These are phyloP conservation scores for Boletales sp. DNA, from an alignment of 768 basidiomycete genomes.

Conservation along the genomic window DNA sequence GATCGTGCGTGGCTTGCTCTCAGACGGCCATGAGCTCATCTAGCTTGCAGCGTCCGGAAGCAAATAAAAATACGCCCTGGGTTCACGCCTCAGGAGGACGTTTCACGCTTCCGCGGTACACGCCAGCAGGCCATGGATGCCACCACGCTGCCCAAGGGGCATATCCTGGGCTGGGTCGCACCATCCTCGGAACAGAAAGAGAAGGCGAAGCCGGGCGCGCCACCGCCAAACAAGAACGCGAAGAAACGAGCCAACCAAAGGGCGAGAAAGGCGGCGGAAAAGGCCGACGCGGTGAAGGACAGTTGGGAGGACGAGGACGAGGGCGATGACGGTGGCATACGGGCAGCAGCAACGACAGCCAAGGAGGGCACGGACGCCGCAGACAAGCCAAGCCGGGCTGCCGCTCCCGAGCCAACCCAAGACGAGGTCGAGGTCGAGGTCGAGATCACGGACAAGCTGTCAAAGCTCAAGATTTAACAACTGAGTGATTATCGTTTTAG, in stretches of 20 bases:
- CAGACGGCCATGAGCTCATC: conserved; percentile 8
- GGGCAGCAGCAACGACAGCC: conserved; percentile 1
- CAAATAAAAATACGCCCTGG: conserved; percentile 88
- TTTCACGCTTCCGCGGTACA: conserved; percentile 78
- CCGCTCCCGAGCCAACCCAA: conserved; percentile 11
- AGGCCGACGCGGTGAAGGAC: conserved; percentile 59
- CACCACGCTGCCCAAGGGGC: conserved; percentile 65
- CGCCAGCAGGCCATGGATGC: conserved; percentile 72
- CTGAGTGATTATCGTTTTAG: neutral
- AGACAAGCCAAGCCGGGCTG: conserved; percentile 21
- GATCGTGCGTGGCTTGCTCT: conserved; percentile 53
- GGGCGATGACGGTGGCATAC: conserved; percentile 24
- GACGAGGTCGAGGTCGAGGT: conserved; percentile 33
- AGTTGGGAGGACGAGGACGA: conserved; percentile 78
- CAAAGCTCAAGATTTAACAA: conserved; percentile 56
- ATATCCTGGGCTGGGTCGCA: conserved; percentile 77
- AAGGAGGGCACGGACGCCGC: conserved; percentile 24
- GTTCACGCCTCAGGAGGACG: conserved; percentile 92
- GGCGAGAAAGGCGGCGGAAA: conserved; percentile 59
- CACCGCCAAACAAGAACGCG: conserved; percentile 70
- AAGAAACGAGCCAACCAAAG: conserved; percentile 79
- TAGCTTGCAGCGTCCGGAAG: conserved; percentile 67
- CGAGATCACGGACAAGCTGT: conserved; percentile 47
- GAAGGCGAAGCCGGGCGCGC: conserved; percentile 21
- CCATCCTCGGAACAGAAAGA: conserved; percentile 43